phyloP scores from a whole-genome alignment of 306 rosid genomes.

The Gillenia trifoliata region DNA sequence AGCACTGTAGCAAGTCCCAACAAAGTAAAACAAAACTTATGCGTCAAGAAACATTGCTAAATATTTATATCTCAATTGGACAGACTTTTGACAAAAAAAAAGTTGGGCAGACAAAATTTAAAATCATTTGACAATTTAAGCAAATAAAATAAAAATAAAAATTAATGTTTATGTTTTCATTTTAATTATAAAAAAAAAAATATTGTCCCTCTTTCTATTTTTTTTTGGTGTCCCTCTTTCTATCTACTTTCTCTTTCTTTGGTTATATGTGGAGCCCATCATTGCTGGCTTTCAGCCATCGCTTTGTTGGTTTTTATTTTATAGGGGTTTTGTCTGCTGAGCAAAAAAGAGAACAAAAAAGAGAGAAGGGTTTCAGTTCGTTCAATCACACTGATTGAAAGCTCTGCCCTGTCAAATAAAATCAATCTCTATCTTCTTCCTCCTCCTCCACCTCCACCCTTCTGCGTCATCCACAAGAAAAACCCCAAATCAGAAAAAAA shows the following conservation, averaged over 20 bases:
- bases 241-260: conserved; percentile 27
- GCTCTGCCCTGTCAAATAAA: conserved; percentile 1
- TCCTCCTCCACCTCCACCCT: background rate
- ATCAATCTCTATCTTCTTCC: background rate
- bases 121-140: background rate
- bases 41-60: no score
- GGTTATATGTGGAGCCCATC: conserved; percentile 48
- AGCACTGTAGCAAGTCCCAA: no score
- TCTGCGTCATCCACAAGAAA: conserved; percentile 1
- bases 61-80: background rate
- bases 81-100: no score
- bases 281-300: conserved; percentile 50
- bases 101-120: background rate
- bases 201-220: conserved; percentile 24
- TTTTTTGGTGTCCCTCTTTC: conserved; percentile 12
- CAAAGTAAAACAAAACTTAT: no score
- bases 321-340: conserved; percentile 28
- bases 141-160: background rate
- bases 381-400: conserved; percentile 35
- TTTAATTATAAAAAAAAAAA: background rate
- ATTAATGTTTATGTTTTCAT: background rate
- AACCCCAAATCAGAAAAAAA: background rate
- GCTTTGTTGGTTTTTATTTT: conserved; percentile 32
- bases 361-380: conserved; percentile 22
- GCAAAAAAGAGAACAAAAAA: background rate